Conservation (phyloP, 139 green algal genomes). For the Tetraselmis chui region DNA sequence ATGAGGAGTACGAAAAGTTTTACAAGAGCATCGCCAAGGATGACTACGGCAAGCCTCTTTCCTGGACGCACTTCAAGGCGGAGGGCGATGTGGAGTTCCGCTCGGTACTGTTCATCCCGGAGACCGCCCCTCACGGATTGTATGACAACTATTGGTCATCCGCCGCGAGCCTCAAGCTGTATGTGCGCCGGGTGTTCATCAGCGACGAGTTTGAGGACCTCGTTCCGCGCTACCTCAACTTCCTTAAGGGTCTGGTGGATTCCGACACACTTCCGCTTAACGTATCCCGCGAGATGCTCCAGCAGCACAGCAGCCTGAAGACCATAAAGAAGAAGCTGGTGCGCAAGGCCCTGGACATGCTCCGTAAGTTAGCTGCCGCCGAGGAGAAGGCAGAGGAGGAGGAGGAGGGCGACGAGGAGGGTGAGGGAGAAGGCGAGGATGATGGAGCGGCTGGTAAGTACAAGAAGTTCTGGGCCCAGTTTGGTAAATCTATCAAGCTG, state of each 20-base stretch:
- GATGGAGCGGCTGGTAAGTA: slow-evolving; percentile 42
- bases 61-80: slow-evolving; percentile 90
- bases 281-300: slow-evolving; percentile 89
- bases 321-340: slow-evolving; percentile 99
- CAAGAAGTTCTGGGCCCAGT: slow-evolving; percentile 85
- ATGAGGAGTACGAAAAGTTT: slow-evolving; percentile 96
- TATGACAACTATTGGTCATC: slow-evolving; percentile 87
- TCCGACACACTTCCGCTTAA: slow-evolving; percentile 93
- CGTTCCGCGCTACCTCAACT: slow-evolving; percentile 81
- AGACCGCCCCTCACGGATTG: slow-evolving; percentile 57
- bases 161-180: slow-evolving; percentile 77
- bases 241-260: slow-evolving; percentile 90
- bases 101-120: slow-evolving; percentile 86
- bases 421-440: slow-evolving; percentile 10
- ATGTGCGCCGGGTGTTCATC: slow-evolving; percentile 95
- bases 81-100: slow-evolving; percentile 99
- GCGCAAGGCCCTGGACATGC: slow-evolving; percentile 81
- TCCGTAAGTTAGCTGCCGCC: slow-evolving; percentile 86
- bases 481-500: slow-evolving; percentile 89
- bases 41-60: slow-evolving; percentile 55
- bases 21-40: slow-evolving; percentile 89
- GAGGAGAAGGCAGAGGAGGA: slow-evolving; percentile 42
- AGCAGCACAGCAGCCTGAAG: slow-evolving; percentile 84
- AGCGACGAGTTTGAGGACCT: slow-evolving; percentile 86
- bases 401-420: slow-evolving; percentile 26